Percentiles rank a stretch among this genome's conserved stretches.
Conservation (phyloP, 2,329 filamentous ascomycete genomes). For the Davidsoniella virescens region DNA sequence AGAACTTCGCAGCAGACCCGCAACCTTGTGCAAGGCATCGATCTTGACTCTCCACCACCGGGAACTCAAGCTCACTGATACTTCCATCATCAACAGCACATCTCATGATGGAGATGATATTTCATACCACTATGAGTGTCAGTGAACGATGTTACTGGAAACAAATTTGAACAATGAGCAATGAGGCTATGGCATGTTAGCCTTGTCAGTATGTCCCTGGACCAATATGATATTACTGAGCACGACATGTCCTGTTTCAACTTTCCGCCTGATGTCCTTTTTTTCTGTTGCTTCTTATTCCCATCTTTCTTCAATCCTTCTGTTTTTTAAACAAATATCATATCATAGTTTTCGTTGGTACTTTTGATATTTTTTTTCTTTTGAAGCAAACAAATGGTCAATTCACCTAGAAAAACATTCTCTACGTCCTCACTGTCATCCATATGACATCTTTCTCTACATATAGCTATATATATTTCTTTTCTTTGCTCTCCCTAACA, state of each 20-base stretch:
- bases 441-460: background rate
- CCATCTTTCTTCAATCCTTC: background rate
- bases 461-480: background rate
- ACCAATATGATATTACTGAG: too few relatives aligned
- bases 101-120: background rate
- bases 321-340: too few relatives aligned
- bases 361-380: too few relatives aligned
- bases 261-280: too few relatives aligned
- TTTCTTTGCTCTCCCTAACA: background rate
- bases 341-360: too few relatives aligned
- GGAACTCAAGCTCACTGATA: slow-evolving; percentile 14
- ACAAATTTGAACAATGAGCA: background rate
- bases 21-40: slow-evolving; percentile 32
- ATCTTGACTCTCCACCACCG: slow-evolving; percentile 36
- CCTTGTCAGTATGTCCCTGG: too few relatives aligned
- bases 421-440: too few relatives aligned
- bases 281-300: background rate
- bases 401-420: too few relatives aligned
- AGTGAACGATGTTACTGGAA: too few relatives aligned
- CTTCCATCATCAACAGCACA: too few relatives aligned
- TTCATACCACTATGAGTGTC: background rate
- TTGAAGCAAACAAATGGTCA: too few relatives aligned
- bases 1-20: slow-evolving; percentile 42
- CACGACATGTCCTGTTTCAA: too few relatives aligned
- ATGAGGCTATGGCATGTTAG: background rate